These are phyloP conservation scores for Chlorella sp. DNA, from an alignment of 139 green algal species.

Conservation along the genomic window DNA sequence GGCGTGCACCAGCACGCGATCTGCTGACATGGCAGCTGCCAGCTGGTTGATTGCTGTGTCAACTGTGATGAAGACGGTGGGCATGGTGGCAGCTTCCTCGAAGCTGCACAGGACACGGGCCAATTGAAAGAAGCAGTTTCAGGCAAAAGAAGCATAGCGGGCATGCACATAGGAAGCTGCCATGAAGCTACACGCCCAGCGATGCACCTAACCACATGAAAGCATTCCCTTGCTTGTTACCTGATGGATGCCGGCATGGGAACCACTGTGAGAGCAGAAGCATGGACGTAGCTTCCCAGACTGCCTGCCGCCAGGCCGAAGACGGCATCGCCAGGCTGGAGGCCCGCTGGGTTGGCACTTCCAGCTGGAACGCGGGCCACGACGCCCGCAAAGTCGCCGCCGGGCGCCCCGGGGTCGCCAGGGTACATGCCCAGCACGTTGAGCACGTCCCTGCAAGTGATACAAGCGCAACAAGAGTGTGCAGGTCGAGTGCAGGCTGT, in stretches of 20 bases:
- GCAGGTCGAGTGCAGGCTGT: background rate
- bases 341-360: background rate
- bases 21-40: constrained; percentile 27
- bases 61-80: constrained; percentile 87
- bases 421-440: constrained; percentile 78
- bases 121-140: background rate
- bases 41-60: constrained; percentile 55
- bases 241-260: constrained; percentile 59
- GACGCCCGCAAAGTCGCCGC: constrained; percentile 68
- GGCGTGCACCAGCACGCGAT: constrained; percentile 77
- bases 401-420: constrained; percentile 57
- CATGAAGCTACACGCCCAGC: too few relatives aligned
- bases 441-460: constrained; percentile 57
- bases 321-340: constrained; percentile 62
- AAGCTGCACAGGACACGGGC: constrained; percentile 49
- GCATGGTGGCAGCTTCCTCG: constrained; percentile 79
- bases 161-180: too few relatives aligned
- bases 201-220: too few relatives aligned
- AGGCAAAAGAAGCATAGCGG: background rate
- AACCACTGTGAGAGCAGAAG: constrained; percentile 68
- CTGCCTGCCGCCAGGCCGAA: constrained; percentile 83
- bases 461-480: background rate
- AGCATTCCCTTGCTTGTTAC: background rate
- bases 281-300: constrained; percentile 75
- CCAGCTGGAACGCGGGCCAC: constrained; percentile 44